Conservation (phyloP, 2,329 filamentous ascomycete species). For the Fusarium virguliforme region DNA sequence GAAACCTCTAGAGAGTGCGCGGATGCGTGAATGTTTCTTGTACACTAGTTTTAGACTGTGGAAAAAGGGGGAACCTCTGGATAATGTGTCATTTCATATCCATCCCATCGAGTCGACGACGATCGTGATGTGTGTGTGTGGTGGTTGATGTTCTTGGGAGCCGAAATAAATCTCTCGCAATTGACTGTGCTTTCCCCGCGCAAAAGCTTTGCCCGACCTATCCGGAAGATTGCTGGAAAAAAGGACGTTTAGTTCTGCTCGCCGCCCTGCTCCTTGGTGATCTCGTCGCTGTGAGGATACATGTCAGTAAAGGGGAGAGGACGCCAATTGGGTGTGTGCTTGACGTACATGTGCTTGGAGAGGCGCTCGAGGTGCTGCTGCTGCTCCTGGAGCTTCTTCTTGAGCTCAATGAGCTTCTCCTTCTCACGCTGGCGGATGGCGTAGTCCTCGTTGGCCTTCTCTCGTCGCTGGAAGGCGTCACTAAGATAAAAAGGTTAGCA, state of each 20-base stretch:
- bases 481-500: slow-evolving; percentile 62
- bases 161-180: slow-evolving; percentile 37
- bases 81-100: slow-evolving; percentile 38
- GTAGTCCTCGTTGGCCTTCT: slow-evolving; percentile 87
- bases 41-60: slow-evolving; percentile 58
- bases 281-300: slow-evolving; percentile 74
- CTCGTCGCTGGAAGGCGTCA: slow-evolving; percentile 93
- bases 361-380: slow-evolving; percentile 88
- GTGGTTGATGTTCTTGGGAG: slow-evolving; percentile 34
- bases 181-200: slow-evolving; percentile 33
- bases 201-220: slow-evolving; percentile 39
- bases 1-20: slow-evolving; percentile 41
- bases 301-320: slow-evolving; percentile 32
- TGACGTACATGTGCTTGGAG: slow-evolving; percentile 86
- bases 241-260: slow-evolving; percentile 70
- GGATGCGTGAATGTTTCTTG: slow-evolving; percentile 56
- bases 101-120: slow-evolving; percentile 21
- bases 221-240: slow-evolving; percentile 31
- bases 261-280: slow-evolving; percentile 81
- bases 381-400: slow-evolving; percentile 82
- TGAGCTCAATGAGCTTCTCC: slow-evolving; percentile 88
- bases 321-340: slow-evolving; percentile 27
- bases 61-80: slow-evolving; percentile 47
- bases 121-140: slow-evolving; percentile 23
- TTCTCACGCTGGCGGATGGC: slow-evolving; percentile 90